These are phyloP conservation scores for Trametes meyenii DNA, from an alignment of 768 basidiomycete genomes.

Conservation along the genomic window DNA sequence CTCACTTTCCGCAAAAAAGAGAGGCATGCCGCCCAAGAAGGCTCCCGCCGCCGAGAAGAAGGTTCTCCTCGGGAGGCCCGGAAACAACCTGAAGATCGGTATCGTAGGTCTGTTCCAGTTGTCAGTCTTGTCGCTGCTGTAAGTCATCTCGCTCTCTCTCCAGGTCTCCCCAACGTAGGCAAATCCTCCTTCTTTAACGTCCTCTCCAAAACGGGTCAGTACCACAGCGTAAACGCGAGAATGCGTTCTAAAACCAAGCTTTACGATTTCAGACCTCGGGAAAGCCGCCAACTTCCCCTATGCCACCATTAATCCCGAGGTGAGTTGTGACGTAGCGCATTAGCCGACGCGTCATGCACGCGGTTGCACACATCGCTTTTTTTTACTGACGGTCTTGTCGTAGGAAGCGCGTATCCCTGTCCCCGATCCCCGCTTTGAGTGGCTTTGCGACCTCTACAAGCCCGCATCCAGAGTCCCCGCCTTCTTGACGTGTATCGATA, in stretches of 20 bases:
- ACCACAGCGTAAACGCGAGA: constrained; percentile 5
- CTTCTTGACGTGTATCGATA: constrained; percentile 97
- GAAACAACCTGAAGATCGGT: constrained; percentile 98
- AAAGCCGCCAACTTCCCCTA: constrained; percentile 99
- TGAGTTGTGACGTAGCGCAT: constrained; percentile 12
- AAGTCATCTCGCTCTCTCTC: background rate
- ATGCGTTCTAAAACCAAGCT: constrained; percentile 12
- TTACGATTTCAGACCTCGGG: constrained; percentile 64
- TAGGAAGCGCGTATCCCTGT: constrained; percentile 93
- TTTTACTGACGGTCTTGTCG: background rate
- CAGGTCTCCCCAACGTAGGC: constrained; percentile 94
- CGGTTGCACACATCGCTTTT: background rate
- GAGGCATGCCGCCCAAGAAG: constrained; percentile 93
- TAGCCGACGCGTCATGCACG: background rate
- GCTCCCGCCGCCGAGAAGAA: constrained; percentile 79
- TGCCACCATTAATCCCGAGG: constrained; percentile 88
- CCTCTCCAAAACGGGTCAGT: constrained; percentile 84
- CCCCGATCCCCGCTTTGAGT: constrained; percentile 92
- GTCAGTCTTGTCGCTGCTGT: constrained; percentile 13
- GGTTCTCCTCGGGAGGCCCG: constrained; percentile 82
- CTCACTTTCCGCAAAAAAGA: constrained; percentile 32
- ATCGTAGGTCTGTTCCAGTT: constrained; percentile 83
- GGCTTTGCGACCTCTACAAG: constrained; percentile 91
- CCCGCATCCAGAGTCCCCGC: constrained; percentile 88
- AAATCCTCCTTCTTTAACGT: constrained; percentile 99